phyloP scores from a whole-genome alignment of 768 basidiomycete genomes.

The Chalciporus piperatus region DNA sequence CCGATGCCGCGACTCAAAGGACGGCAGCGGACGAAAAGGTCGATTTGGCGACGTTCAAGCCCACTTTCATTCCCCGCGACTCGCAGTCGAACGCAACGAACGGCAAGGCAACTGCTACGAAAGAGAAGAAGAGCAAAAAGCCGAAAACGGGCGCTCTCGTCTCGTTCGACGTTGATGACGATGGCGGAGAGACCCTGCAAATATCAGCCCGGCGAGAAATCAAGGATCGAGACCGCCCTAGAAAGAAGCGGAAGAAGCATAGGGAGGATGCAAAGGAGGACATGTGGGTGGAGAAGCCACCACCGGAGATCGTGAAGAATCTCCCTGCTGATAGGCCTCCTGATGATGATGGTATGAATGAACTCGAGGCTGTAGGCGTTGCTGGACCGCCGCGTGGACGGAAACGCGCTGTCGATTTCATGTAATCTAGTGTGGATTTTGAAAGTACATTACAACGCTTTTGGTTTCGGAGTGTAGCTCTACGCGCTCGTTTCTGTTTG shows the following conservation, averaged over 20 bases:
- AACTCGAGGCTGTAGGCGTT: conserved; percentile 17
- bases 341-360: conserved; percentile 9
- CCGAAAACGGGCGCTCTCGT: conserved; percentile 49
- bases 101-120: conserved; percentile 41
- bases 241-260: conserved; percentile 42
- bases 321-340: conserved; percentile 20
- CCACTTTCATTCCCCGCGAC: conserved; percentile 71
- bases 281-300: conserved; percentile 71
- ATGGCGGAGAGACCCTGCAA: conserved; percentile 39
- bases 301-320: conserved; percentile 46
- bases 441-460: background rate
- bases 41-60: conserved; percentile 79
- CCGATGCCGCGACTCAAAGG: background rate
- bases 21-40: conserved; percentile 24
- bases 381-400: conserved; percentile 40
- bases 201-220: conserved; percentile 30
- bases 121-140: conserved; percentile 50
- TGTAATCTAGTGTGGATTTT: conserved; percentile 39
- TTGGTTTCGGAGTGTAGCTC: too few relatives aligned
- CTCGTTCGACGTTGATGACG: conserved; percentile 78
- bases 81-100: conserved; percentile 39
- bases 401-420: conserved; percentile 73
- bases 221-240: conserved; percentile 36
- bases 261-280: conserved; percentile 41
- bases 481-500: background rate